Conservation (phyloP, 805 yeast genomes). For the Candida coquimbonensis region DNA sequence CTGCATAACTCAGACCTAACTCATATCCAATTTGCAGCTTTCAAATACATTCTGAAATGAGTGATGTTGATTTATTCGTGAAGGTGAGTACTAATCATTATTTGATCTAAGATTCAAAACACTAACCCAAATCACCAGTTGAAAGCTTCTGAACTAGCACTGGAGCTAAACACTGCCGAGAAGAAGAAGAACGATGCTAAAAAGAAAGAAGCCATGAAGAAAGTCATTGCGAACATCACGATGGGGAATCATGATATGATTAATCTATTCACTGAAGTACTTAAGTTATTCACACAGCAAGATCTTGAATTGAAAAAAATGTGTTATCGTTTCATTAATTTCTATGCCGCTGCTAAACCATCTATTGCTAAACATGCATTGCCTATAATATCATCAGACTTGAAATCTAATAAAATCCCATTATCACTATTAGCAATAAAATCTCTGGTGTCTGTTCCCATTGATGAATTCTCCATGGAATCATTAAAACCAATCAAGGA, state of each 20-base stretch:
- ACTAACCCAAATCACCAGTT: slow-evolving; percentile 4
- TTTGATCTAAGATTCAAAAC: background rate
- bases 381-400: slow-evolving; percentile 47
- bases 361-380: slow-evolving; percentile 48
- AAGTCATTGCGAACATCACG: slow-evolving; percentile 76
- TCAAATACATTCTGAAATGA: slow-evolving; percentile 10
- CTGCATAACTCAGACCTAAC: no score
- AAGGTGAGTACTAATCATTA: slow-evolving; percentile 12
- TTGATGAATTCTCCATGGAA: slow-evolving; percentile 42
- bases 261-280: slow-evolving; percentile 55
- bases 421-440: slow-evolving; percentile 56
- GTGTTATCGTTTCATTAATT: slow-evolving; percentile 58
- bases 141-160: slow-evolving; percentile 25
- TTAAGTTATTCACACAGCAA: slow-evolving; percentile 42
- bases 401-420: slow-evolving; percentile 38
- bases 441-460: slow-evolving; percentile 54
- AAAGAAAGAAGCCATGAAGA: slow-evolving; percentile 49
- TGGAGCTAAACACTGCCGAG: slow-evolving; percentile 27
- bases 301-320: slow-evolving; percentile 68
- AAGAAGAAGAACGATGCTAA: slow-evolving; percentile 33
- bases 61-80: slow-evolving; percentile 16
- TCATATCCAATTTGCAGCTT: no score
- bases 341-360: slow-evolving; percentile 55
- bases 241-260: slow-evolving; percentile 76
- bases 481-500: slow-evolving; percentile 33